Evolutionary conservation across 1,284 basidiomycete species (phyloP).

Genomic region (Athelia sp.): DNA sequence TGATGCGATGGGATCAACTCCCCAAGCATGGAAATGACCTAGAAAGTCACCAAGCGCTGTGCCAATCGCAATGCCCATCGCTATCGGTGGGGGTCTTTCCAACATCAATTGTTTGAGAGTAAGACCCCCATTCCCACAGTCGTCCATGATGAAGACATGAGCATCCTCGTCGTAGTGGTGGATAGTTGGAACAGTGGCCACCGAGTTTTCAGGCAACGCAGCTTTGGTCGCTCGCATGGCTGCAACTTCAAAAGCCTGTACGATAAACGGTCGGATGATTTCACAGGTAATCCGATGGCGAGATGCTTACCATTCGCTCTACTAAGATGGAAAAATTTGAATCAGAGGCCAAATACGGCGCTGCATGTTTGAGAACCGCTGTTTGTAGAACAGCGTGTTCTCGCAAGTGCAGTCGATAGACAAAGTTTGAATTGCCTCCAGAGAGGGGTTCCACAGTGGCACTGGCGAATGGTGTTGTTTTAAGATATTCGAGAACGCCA

Average conservation of each 20-base stretch:
- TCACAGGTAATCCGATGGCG: constrained; percentile 1
- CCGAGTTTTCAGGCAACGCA: constrained; percentile 24
- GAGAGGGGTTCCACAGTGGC: neutral
- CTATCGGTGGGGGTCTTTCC: constrained; percentile 25
- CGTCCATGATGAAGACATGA: constrained; percentile 56
- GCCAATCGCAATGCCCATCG: constrained; percentile 41
- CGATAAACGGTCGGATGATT: neutral
- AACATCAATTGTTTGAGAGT: constrained; percentile 48
- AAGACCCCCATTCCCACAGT: constrained; percentile 36
- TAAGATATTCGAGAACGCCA: neutral
- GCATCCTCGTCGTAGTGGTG: constrained; percentile 42
- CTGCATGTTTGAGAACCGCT: constrained; percentile 52
- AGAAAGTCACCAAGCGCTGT: constrained; percentile 46
- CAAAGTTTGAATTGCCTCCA: neutral
- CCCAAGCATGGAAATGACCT: constrained; percentile 39
- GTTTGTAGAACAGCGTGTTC: constrained; percentile 22
- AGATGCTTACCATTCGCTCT: constrained; percentile 44
- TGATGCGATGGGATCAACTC: constrained; percentile 22
- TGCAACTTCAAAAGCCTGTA: constrained; percentile 45
- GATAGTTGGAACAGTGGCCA: constrained; percentile 44
- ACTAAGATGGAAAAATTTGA: constrained; percentile 32
- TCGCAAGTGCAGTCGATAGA: neutral
- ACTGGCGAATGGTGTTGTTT: neutral
- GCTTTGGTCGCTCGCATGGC: constrained; percentile 37
- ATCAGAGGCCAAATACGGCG: constrained; percentile 31